Evolutionary conservation across 2,329 filamentous ascomycete genomes (phyloP), one percentile per base, ranked within the genome.

Genomic region (Hypoxylon sp.): DNA sequence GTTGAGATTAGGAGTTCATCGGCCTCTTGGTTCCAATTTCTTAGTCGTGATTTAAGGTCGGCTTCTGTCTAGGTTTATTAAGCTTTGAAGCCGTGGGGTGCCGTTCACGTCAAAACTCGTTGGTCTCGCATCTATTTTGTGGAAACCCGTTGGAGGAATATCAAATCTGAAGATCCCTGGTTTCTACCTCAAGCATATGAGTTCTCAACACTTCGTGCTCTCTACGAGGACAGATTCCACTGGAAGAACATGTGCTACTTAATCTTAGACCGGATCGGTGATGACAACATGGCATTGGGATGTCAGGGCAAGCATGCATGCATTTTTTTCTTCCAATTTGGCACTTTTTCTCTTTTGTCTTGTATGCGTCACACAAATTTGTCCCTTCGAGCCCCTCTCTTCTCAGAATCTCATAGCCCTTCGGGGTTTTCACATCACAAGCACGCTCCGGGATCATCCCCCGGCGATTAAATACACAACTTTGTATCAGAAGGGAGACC

Each of bases 261-360:
- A 53, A 34, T 34, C 36, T 43, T 55, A 63, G 55, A 60, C 43
- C 45, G 62, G 50, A 49, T 32, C 14, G 38, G 46, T 21, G 50
- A 49, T 51, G 49, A 43, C 62, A 28, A 53, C 43, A 59, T 25
- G 25, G 43, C 30, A 30, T 51, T 43, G 10, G 50, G 41, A 28
- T 43, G 48, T 19, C 19, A n/a, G 21, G 55, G 56, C 36, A 59
- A 48, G 38, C 48, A 50, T 10, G 53, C 53, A 23, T 36, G n/a
- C n/a, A 36, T 34, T 36, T 9, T 48, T 58, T 34, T 3, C 36
- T 49, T 56, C 41, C 21, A 21, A 45, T 38, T 25, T 25, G 34
- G 36, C 23, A 14, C 17, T 9, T 46, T 61, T 38, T 25, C 46
- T 53, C 14, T 57, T 28, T 13, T 25, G 2, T 43, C 17, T 43